Evolutionary conservation across 257 asterid genomes (phyloP).

Genomic region (Jacaranda mimosifolia): DNA sequence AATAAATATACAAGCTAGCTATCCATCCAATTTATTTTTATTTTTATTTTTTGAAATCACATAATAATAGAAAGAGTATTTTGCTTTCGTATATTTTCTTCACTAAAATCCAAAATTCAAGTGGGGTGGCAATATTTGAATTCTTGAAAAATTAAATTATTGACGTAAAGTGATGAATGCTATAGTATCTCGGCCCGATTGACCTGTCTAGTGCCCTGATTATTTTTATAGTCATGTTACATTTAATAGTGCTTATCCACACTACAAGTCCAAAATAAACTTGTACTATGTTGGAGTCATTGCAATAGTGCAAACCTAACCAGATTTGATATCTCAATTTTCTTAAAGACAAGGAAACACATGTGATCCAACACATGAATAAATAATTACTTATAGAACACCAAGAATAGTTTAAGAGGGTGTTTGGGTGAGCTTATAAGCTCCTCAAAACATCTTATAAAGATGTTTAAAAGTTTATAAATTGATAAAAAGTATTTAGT

Average conservation of each 20-base stretch:
- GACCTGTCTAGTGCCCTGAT: no score
- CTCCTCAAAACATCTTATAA: no score
- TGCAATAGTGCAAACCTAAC: background rate
- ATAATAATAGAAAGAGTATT: background rate
- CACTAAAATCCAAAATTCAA: background rate
- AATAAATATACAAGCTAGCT: no score
- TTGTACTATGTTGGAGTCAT: background rate
- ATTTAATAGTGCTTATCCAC: no score
- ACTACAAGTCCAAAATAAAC: background rate
- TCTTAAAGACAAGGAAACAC: constrained; percentile 27
- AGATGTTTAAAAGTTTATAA: no score
- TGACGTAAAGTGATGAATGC: background rate
- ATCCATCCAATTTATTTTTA: no score
- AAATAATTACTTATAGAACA: background rate
- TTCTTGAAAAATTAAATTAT: background rate
- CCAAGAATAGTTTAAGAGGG: background rate
- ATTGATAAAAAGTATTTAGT: no score
- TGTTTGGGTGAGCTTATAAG: no score
- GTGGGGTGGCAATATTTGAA: no score
- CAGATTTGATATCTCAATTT: background rate
- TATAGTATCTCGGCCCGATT: no score
- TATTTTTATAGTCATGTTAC: no score
- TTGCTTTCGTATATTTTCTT: background rate
- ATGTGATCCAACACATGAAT: constrained; percentile 37
- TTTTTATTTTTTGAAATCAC: background rate